Percentiles rank a stretch among this genome's conserved stretches.
Evolutionary conservation across 148 eudicot species (phyloP).

Genomic region (Rhododendron kiyosumense): DNA sequence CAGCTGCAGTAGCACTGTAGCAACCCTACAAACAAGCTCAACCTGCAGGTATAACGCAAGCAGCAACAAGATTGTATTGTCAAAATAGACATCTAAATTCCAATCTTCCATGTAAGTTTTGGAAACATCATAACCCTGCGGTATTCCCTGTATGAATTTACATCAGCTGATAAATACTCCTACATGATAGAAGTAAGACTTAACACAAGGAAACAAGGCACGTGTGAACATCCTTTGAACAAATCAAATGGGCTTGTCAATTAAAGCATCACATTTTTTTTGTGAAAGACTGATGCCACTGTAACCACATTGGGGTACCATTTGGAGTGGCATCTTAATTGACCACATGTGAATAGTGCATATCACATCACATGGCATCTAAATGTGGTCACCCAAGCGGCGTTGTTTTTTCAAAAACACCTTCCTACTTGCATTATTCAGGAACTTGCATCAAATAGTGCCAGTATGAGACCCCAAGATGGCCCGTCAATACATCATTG

Average conservation of each 20-base stretch:
- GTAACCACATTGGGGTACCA: not conserved
- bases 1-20: conserved; percentile 56
- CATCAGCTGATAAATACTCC: not conserved
- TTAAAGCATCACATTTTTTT: not conserved
- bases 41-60: conserved; percentile 42
- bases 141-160: not conserved
- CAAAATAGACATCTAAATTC: not conserved
- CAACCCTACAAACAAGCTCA: conserved; percentile 82
- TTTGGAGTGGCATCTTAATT: not conserved
- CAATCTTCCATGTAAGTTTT: not conserved
- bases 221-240: not conserved
- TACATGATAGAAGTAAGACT: not conserved
- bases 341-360: not conserved
- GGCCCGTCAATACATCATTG: not conserved
- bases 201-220: not conserved
- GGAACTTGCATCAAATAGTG: not conserved
- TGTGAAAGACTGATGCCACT: not conserved
- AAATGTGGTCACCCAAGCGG: not conserved
- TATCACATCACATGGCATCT: not conserved
- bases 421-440: not conserved
- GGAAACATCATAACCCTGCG: not conserved
- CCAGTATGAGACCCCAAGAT: not conserved
- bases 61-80: not conserved
- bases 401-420: not conserved
- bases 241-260: not conserved